phyloP scores from a whole-genome alignment of 768 basidiomycete genomes.

The Phylloporus scabripes region DNA sequence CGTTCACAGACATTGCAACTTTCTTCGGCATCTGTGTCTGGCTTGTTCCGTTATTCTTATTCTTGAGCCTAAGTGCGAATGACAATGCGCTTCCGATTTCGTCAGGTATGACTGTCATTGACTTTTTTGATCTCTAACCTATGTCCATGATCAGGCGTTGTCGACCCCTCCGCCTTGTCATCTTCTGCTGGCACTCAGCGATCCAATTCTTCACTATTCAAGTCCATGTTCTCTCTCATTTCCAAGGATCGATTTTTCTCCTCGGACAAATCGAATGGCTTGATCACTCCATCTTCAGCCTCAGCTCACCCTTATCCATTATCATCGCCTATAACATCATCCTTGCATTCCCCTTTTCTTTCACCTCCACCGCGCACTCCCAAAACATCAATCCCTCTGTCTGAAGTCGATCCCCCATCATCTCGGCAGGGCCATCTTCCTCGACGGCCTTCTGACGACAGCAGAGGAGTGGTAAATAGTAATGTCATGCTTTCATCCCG shows the following conservation, averaged over 20 bases:
- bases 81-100: slow-evolving; percentile 88
- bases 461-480: slow-evolving; percentile 11
- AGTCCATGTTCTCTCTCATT: slow-evolving; percentile 50
- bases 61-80: slow-evolving; percentile 93
- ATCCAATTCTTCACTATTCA: slow-evolving; percentile 62
- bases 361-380: slow-evolving; percentile 27
- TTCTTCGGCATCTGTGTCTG: slow-evolving; percentile 86
- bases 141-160: slow-evolving; percentile 10
- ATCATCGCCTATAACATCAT: slow-evolving; percentile 28
- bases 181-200: slow-evolving; percentile 29
- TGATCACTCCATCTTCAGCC: slow-evolving; percentile 51
- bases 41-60: slow-evolving; percentile 88
- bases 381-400: slow-evolving; percentile 23
- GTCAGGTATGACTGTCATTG: slow-evolving; percentile 35
- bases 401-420: slow-evolving; percentile 29
- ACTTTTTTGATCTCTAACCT: neutral
- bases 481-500: slow-evolving; percentile 19
- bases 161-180: slow-evolving; percentile 19
- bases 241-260: slow-evolving; percentile 39
- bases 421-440: slow-evolving; percentile 38
- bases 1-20: slow-evolving; percentile 72
- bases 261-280: slow-evolving; percentile 55
- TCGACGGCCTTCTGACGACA: slow-evolving; percentile 23
- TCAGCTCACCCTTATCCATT: slow-evolving; percentile 13
- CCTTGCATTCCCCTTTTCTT: slow-evolving; percentile 16